Conservation (phyloP, 257 asterid species). For the Solanum peruvianum region DNA sequence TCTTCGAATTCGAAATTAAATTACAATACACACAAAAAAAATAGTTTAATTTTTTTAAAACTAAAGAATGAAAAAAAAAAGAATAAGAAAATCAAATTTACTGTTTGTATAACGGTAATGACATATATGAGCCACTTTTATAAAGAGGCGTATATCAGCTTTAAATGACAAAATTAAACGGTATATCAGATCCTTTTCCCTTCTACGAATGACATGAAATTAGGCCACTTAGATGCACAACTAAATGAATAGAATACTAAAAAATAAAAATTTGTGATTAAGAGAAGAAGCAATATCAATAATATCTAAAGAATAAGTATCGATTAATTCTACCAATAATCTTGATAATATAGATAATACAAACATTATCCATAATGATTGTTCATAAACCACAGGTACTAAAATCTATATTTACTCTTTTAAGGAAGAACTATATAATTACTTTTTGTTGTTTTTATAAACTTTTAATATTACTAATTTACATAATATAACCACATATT, state of each 20-base stretch:
- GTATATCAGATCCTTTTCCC: too few relatives aligned
- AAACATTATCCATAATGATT: neutral
- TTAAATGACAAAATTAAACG: accelerated
- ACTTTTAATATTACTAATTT: neutral
- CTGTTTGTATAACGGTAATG: too few relatives aligned
- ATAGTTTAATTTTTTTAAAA: too few relatives aligned
- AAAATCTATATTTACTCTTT: neutral
- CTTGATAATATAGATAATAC: neutral
- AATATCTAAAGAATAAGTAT: neutral
- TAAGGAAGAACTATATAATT: too few relatives aligned
- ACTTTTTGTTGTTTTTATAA: neutral
- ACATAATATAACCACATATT: neutral
- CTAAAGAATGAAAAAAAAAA: too few relatives aligned
- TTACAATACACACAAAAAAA: too few relatives aligned
- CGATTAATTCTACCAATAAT: neutral
- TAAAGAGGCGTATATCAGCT: too few relatives aligned
- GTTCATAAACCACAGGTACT: neutral
- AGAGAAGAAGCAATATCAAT: neutral
- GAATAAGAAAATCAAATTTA: too few relatives aligned
- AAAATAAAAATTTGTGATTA: neutral
- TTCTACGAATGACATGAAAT: neutral
- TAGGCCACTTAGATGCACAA: neutral
- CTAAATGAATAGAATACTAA: neutral
- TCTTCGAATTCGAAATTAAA: too few relatives aligned
- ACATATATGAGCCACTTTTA: too few relatives aligned